These are phyloP conservation scores for Elaeis guineensis DNA, from an alignment of 176 grass and related monocot genomes.

Conservation along the genomic window DNA sequence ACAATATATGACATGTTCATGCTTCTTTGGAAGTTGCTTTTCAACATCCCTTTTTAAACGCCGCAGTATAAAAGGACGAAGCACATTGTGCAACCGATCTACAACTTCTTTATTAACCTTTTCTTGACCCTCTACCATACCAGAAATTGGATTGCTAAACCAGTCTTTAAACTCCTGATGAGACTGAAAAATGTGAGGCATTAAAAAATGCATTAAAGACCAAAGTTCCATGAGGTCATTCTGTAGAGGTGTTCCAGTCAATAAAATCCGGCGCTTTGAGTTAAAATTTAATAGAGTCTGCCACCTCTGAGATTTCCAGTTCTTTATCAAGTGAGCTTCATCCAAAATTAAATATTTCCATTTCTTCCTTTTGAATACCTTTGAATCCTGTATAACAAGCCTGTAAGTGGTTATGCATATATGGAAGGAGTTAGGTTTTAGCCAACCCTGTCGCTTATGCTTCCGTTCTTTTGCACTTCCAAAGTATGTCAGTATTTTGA, in stretches of 20 bases:
- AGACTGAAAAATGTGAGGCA: conserved; percentile 99
- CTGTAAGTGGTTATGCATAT: conserved; percentile 98
- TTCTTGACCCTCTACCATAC: conserved; percentile 97
- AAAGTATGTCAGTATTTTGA: conserved; percentile 98
- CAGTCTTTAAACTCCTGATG: conserved; percentile 99
- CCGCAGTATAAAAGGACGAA: conserved; percentile 94
- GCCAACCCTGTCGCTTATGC: conserved; percentile 93
- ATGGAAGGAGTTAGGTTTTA: conserved; percentile 95
- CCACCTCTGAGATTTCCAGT: conserved; percentile 99
- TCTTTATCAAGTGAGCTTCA: conserved; percentile 99
- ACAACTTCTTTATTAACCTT: conserved; percentile 98
- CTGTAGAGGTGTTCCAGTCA: conserved; percentile 93
- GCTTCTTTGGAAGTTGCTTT: conserved; percentile 91
- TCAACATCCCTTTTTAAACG: conserved; percentile 95
- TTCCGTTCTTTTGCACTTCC: conserved; percentile 98
- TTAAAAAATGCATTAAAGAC: conserved; percentile 99
- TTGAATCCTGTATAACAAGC: conserved; percentile 96
- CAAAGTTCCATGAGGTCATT: conserved; percentile 99
- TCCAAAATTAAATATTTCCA: conserved; percentile 99
- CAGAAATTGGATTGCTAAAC: conserved; percentile 98
- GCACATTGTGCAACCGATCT: conserved; percentile 91
- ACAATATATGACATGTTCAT: conserved; percentile 94
- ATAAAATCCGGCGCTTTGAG: conserved; percentile 86
- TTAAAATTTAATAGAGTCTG: conserved; percentile 97
- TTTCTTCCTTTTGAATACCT: conserved; percentile 93